Conservation (phyloP, 805 yeast species). For the Candida mattraensis region DNA sequence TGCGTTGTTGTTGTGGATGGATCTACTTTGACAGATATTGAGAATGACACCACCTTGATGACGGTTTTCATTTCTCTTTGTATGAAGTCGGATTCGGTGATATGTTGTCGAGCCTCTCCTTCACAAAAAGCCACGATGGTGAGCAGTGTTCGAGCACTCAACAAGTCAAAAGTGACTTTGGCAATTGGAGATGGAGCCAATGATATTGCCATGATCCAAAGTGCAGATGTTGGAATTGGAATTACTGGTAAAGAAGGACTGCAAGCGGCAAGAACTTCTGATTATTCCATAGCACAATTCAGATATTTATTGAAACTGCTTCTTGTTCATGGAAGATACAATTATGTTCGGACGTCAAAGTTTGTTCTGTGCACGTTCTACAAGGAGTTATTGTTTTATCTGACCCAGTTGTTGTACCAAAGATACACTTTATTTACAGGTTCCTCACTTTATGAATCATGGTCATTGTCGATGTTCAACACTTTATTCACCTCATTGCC, state of each 20-base stretch:
- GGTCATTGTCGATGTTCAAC: conserved; percentile 97
- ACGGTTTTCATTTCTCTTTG: conserved; percentile 82
- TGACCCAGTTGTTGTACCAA: conserved; percentile 87
- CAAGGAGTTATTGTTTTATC: conserved; percentile 86
- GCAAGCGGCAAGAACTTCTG: conserved; percentile 94
- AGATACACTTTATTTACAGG: conserved; percentile 88
- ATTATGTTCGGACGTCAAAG: conserved; percentile 87
- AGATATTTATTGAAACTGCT: conserved; percentile 77
- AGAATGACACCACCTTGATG: conserved; percentile 68
- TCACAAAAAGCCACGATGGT: conserved; percentile 95
- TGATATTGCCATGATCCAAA: conserved; percentile 98
- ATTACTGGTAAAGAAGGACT: conserved; percentile 96
- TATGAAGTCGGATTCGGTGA: conserved; percentile 83
- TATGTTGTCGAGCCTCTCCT: conserved; percentile 96
- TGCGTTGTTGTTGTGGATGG: conserved; percentile 96
- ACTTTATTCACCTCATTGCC: conserved; percentile 93
- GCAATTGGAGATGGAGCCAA: conserved; percentile 99
- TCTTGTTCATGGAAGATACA: conserved; percentile 94
- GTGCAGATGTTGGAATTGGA: conserved; percentile 97
- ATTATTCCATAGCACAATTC: conserved; percentile 94
- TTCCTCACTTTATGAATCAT: conserved; percentile 87
- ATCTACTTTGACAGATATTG: conserved; percentile 72
- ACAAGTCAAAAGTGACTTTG: conserved; percentile 72
- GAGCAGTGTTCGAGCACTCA: conserved; percentile 66
- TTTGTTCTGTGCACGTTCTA: conserved; percentile 92